Base-by-base conservation (phyloP, 1,284 basidiomycete genomes). In the Hortiboletus rubellus region DNA sequence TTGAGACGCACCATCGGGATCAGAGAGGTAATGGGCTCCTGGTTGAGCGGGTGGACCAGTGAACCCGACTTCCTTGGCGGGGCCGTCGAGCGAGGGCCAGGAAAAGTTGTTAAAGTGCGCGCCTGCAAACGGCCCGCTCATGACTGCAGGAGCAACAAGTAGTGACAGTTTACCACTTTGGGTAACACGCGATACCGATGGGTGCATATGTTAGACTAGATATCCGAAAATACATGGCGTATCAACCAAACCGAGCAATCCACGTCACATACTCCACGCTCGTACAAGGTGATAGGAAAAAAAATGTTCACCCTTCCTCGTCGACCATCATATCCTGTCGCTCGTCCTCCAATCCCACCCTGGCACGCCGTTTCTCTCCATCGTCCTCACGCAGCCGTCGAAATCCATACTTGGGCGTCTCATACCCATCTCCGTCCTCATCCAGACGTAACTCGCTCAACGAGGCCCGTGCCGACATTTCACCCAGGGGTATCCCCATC, bases 81-180 rank as follows among this genome's bases (percentile, higher is more conserved):
- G 83, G 54, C 76, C 74, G 63, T 85, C 84, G 30, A 85, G 73
- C 4, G 82, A 82, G 4, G 84, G 83, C 83, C 83, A 85, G 15
- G 76, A 64, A 22, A 73, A 45, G 38, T 72, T 64, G 54, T 58
- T 41, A 27, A 70, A 46, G 7, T 58, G 43, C 22, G 50, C 49
- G 34, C 36, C 27, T 27, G 27, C 5, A 27, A 27, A 27, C 27
- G 27, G 27, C 27, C 27, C 12, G 30, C 11, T 58, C 66, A 66
- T 66, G 27, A 14, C 41, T 12, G 4, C 10, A 22, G 41, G 18
- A 18, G 1, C n/a, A 10, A 27, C 24, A 7, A 22, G 22, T 27
- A 27, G 27, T 36, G 34, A 40, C 9, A 10, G 18, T 4, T 3
- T 40, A 9, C 46, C 58, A 38, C 49, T 60, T 57, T 18, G 9